Percentiles rank a stretch among this genome's conserved stretches.
Conservation (phyloP, 495 filamentous ascomycete species). For the Penicillium coprophilum region DNA sequence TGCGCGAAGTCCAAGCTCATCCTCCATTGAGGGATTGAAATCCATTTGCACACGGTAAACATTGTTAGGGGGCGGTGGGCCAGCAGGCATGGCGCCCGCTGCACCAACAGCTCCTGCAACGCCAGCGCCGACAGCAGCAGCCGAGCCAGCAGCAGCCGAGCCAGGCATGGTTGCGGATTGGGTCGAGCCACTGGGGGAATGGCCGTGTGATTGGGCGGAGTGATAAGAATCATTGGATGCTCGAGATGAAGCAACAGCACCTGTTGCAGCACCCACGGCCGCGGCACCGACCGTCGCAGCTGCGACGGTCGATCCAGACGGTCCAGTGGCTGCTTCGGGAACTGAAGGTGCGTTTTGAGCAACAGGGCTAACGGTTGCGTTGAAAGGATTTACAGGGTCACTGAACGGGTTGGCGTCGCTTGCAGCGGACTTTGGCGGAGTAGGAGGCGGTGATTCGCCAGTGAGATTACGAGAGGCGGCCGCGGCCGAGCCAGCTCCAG, state of each 20-base stretch:
- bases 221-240: conserved; percentile 37
- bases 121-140: conserved; percentile 36
- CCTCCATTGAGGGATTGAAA: conserved; percentile 88
- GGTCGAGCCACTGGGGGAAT: conserved; percentile 8
- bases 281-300: conserved; percentile 43
- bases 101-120: conserved; percentile 30
- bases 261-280: conserved; percentile 36
- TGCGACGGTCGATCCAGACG: conserved; percentile 28
- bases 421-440: conserved; percentile 43
- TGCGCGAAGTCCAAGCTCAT: conserved; percentile 77
- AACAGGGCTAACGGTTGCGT: conserved; percentile 22
- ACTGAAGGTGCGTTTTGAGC: conserved; percentile 22
- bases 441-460: conserved; percentile 36
- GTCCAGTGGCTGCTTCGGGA: conserved; percentile 24
- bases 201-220: conserved; percentile 26
- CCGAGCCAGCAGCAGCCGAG: conserved; percentile 26
- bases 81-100: conserved; percentile 15
- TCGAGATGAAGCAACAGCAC: conserved; percentile 33
- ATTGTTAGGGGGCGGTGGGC: conserved; percentile 43
- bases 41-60: conserved; percentile 94
- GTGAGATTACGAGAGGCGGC: conserved; percentile 39
- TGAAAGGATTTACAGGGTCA: conserved; percentile 56
- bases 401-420: conserved; percentile 45
- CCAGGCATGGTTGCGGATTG: conserved; percentile 17
- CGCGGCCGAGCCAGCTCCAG: conserved; percentile 31